Base-by-base conservation (phyloP, 257 asterid species). In the Gentiana straminea region DNA sequence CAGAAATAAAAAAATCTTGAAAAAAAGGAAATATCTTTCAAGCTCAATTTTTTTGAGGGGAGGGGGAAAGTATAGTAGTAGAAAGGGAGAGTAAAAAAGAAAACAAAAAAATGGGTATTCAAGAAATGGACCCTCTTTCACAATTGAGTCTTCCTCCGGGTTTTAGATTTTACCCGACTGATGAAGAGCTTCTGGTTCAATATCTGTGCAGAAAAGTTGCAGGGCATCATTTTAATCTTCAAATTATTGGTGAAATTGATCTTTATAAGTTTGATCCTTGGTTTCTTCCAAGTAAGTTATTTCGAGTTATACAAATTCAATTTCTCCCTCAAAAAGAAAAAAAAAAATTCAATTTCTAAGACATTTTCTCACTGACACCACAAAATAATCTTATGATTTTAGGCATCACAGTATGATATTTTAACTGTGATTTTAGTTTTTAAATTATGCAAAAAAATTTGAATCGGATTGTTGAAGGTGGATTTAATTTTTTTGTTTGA, bases 71-170 rank as follows among this genome's bases (percentile, higher is more conserved):
- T 24, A 24, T 5, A 9, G 39, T 7, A 15, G 4, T 2, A 4
- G 32, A 44, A 51, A 32, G 24, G 7, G 6, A 48, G 32, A 5
- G 1, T 24, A 55, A 12, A 33, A 5, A 34, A 6, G 2, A 53
- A 50, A 54, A 41, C 10, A 51, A 13, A 9, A 70, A 73, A 38
- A 88, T 84, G 97, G 97, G 88, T 2, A 52, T 77, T 10, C 71
- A 61, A 66, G 94, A 79, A 58, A 52, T 59, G 3, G 96, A 88
- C 77, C 90, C 94, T 55, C 86, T 84, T 45, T 68, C 88, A 13
- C 90, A 88, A 34, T 78, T 88, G 47, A 82, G 86, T 39, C 57
- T 88, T 56, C 96, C 96, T 34, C 97, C 97, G 10, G 97, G 97
- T n/a, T 88, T 84, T 54, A 77, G 97, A 36, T 88, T 88, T 58